Conservation (phyloP, 305 asterid genomes). For the Euphrasia arctica region DNA sequence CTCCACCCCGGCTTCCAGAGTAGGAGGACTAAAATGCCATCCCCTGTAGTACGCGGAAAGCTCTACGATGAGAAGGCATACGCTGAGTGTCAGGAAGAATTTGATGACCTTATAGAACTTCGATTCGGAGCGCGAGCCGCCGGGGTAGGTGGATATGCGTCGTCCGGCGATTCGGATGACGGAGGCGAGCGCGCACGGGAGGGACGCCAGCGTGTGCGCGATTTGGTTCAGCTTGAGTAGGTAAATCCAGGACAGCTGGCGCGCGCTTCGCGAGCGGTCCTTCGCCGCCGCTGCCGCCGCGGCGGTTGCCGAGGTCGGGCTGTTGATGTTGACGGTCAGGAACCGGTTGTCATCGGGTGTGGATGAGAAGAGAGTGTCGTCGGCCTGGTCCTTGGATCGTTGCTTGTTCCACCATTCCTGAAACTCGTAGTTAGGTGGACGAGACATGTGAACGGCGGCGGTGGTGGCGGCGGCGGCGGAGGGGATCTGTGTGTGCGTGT, state of each 20-base stretch:
- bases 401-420: constrained; percentile 99
- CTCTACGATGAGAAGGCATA: constrained; percentile 52
- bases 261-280: constrained; percentile 77
- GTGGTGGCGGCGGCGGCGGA: constrained; percentile 1
- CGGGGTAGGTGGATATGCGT: constrained; percentile 42
- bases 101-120: constrained; percentile 55
- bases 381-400: constrained; percentile 40
- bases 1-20: constrained; percentile 59
- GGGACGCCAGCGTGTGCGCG: constrained; percentile 48
- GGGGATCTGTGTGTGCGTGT: constrained; percentile 26
- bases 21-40: constrained; percentile 87
- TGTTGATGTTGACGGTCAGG: constrained; percentile 39
- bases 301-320: constrained; percentile 34
- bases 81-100: constrained; percentile 45
- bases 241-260: constrained; percentile 85
- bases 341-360: constrained; percentile 34
- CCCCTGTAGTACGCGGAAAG: constrained; percentile 72
- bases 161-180: constrained; percentile 66
- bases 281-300: constrained; percentile 37
- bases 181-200: constrained; percentile 44
- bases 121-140: constrained; percentile 45
- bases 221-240: constrained; percentile 59
- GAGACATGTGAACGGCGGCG: constrained; percentile 52
- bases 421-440: constrained; percentile 73
- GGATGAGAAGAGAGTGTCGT: constrained; percentile 34